Evolutionary conservation across 2,329 filamentous ascomycete species (phyloP), one percentile per base, ranked within the genome.

Genomic region (Neofusicoccum parvum): DNA sequence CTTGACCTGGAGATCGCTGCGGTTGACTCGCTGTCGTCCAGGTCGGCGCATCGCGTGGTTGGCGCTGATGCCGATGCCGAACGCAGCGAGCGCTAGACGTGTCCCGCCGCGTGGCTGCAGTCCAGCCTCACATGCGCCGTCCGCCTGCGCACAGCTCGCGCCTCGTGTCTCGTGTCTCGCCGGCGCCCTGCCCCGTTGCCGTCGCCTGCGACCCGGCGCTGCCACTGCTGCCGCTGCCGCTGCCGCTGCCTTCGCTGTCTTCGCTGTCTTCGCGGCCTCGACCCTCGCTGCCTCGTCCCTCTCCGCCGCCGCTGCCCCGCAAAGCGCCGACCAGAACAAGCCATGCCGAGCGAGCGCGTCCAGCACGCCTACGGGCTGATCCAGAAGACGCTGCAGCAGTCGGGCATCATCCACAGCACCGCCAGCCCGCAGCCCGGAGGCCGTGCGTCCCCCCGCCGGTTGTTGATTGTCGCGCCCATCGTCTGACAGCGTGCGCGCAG

Each of bases 111-210:
- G 48, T 60, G 56, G 56, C 56, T 48, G 43, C 56, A 23, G 10
- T 60, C 48, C 56, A 60, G 56, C 56, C 56, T 60, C 56, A 60
- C 56, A 60, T 60, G 56, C 43, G 20, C 56, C 27, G 37, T 60
- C 56, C 56, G 37, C 56, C 56, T 60, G 56, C 48, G 43, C 56
- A 60, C 17, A 12, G 23, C 27, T 20, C 41, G 37, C 41, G 37
- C 43, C 27, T 23, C 43, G n/a, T 27, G 20, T 2, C 20, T 20
- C 20, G 20, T 20, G 20, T 20, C 20, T 23, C 20, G 20, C 20
- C 20, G 20, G 20, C 20, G 20, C 20, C 20, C 20, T 23, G 20
- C 20, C 20, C 20, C 20, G 20, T 23, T 23, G 20, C 20, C 20
- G 20, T 23, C 20, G 20, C 20, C 20, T 23, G 20, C 20, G 20